Percentiles rank a stretch among this genome's conserved stretches.
Evolutionary conservation across 441 rosid genomes (phyloP).

Genomic region (Macaranga tanarius): DNA sequence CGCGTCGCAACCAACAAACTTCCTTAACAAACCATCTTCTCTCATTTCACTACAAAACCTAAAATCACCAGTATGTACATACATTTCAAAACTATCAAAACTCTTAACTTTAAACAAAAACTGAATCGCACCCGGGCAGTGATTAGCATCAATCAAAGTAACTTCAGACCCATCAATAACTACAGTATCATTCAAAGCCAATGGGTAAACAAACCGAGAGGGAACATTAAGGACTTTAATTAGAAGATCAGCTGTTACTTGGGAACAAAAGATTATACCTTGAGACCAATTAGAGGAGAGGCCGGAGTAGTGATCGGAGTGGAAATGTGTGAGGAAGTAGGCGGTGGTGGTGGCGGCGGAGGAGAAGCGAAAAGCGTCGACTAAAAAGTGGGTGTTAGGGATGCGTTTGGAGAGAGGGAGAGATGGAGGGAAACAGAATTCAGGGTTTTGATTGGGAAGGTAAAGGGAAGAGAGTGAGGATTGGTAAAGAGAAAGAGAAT

Average conservation of each 20-base stretch:
- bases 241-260: slow-evolving; percentile 57
- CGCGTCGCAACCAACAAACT: slow-evolving; percentile 66
- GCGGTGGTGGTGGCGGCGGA: slow-evolving; percentile 42
- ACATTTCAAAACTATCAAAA: slow-evolving; percentile 38
- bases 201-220: slow-evolving; percentile 43
- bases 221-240: slow-evolving; percentile 48
- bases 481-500: slow-evolving; percentile 50
- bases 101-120: slow-evolving; percentile 59
- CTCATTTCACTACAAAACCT: slow-evolving; percentile 57
- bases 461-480: slow-evolving; percentile 25
- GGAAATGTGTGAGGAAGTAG: slow-evolving; percentile 91
- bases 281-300: slow-evolving; percentile 66
- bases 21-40: slow-evolving; percentile 37
- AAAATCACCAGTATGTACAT: slow-evolving; percentile 86
- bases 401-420: slow-evolving; percentile 59
- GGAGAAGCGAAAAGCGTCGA: slow-evolving; percentile 72
- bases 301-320: slow-evolving; percentile 82
- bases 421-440: slow-evolving; percentile 23
- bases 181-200: slow-evolving; percentile 43
- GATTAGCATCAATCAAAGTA: slow-evolving; percentile 68
- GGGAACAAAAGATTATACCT: slow-evolving; percentile 78
- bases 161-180: slow-evolving; percentile 65
- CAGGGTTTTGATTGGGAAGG: slow-evolving; percentile 30
- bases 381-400: slow-evolving; percentile 69
- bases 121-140: slow-evolving; percentile 90